Evolutionary conservation across 129 eudicot genomes (phyloP), one percentile per base, ranked within the genome.

Genomic region (Flaveria ramosissima): DNA sequence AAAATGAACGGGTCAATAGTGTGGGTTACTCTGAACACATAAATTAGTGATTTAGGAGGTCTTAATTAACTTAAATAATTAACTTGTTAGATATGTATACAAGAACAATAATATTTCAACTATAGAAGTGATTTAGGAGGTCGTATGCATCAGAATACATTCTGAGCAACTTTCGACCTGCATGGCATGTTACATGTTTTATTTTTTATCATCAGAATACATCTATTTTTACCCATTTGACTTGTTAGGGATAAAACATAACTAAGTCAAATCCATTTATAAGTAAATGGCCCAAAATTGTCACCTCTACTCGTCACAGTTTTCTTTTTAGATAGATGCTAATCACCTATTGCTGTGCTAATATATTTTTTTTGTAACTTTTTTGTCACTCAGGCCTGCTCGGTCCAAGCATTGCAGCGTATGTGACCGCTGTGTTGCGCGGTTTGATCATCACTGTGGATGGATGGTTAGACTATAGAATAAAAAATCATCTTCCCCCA

Each of bases 381-480:
- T 21, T 72, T 60, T 15, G 51, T 81, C 75, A 72, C 15, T 68
- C 39, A 93, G 98, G 74, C 98, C 97, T 71, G 98, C 98, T 61
- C 85, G 98, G 83, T 93, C 98, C 66, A 93, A 93, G 84, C 98
- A 93, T 79, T 93, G 98, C 86, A 87, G 92, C 63, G 70, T 93
- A 75, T 93, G 98, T 70, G 75, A 86, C 27, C 93, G 90, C 21
- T 93, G 97, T 86, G 98, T 93, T 69, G 98, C 98, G 26, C 91
- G 98, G 72, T 93, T 93, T 76, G 98, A 93, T 77, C 98, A 93
- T 87, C 98, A 93, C 56, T 93, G 98, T 78, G 98, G 96, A 84
- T 93, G 98, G 98, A 91, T 93, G 98, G 98, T 93, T 59, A 27
- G 96, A 74, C 77, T 48, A n/a, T 39, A 50, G 6, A 20, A 12